phyloP scores from a whole-genome alignment of 1,284 basidiomycete genomes.

The Papiliotrema terrestris region DNA sequence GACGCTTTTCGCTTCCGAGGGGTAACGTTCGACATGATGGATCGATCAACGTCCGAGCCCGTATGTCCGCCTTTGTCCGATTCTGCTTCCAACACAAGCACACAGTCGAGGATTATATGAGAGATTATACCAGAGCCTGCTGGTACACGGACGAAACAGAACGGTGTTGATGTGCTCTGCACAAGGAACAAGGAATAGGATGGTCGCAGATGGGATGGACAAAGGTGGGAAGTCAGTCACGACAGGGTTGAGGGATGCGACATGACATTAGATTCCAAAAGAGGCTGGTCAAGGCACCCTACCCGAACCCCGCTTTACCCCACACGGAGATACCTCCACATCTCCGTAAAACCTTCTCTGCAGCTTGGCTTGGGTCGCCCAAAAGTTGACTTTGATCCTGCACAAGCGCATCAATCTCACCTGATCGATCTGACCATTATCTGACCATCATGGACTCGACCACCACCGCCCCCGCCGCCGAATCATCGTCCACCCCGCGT shows the following conservation, averaged over 20 bases:
- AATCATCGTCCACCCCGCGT: constrained; percentile 4
- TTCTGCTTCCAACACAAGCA: not conserved
- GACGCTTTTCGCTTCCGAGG: constrained; percentile 31
- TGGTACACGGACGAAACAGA: not conserved
- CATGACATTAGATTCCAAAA: not conserved
- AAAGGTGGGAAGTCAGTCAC: not conserved
- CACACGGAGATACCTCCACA: not conserved
- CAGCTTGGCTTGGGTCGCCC: not conserved
- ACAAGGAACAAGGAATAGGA: constrained; percentile 3
- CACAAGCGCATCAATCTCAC: not conserved
- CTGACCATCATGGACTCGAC: not conserved
- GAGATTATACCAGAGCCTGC: not conserved
- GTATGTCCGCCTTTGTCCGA: not conserved
- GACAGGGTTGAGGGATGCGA: not conserved
- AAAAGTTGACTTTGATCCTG: not conserved
- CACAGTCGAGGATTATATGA: not conserved
- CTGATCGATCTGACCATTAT: not conserved
- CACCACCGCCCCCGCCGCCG: constrained; percentile 4
- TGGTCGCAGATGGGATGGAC: not conserved
- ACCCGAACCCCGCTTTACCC: not conserved
- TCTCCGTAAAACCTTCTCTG: not conserved
- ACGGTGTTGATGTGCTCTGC: not conserved
- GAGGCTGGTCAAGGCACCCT: not conserved
- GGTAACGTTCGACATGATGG: constrained; percentile 14
- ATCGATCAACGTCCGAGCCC: constrained; percentile 3